A percentile compares a stretch with the other conserved stretches of the same genome.
These are phyloP conservation scores for Hanseniaspora vineae DNA, from an alignment of 805 yeast genomes.

Conservation along the genomic window DNA sequence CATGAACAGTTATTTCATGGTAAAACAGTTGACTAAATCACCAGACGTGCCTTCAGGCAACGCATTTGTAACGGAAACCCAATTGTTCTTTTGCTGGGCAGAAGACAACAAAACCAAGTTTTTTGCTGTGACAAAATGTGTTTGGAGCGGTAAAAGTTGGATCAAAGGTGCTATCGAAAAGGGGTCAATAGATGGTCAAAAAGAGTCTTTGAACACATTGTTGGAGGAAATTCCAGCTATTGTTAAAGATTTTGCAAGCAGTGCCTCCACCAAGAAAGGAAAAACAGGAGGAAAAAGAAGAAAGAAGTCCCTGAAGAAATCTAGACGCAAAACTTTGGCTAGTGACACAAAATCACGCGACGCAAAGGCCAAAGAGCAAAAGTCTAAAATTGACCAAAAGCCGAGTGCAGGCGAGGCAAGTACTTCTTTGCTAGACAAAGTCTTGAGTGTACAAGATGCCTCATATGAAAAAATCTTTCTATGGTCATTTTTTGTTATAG, in stretches of 20 bases:
- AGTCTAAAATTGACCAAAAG: background rate
- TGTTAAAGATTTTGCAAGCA: slow-evolving; percentile 14
- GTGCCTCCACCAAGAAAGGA: slow-evolving; percentile 7
- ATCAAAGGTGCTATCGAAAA: slow-evolving; percentile 65
- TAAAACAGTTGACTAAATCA: slow-evolving; percentile 42
- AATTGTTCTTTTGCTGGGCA: slow-evolving; percentile 50
- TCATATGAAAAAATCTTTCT: background rate
- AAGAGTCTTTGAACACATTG: slow-evolving; percentile 36
- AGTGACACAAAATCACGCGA: no score
- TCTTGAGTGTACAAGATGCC: background rate
- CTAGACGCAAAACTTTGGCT: slow-evolving; percentile 2
- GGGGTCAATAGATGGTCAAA: slow-evolving; percentile 66
- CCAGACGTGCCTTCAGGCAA: slow-evolving; percentile 73
- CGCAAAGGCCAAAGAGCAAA: no score
- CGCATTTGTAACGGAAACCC: slow-evolving; percentile 50
- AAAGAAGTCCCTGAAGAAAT: slow-evolving; percentile 4
- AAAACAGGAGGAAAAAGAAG: slow-evolving; percentile 10
- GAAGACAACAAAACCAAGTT: slow-evolving; percentile 35
- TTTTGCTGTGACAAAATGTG: slow-evolving; percentile 41
- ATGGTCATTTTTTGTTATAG: background rate
- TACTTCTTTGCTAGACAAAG: background rate
- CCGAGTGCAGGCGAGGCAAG: background rate
- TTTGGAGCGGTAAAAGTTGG: slow-evolving; percentile 70
- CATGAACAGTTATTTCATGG: slow-evolving; percentile 28
- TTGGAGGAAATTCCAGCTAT: slow-evolving; percentile 28